A percentile compares a stretch with the other conserved stretches of the same genome.
Evolutionary conservation across 805 yeast species (phyloP).

Genomic region (Huiozyma naganishii): DNA sequence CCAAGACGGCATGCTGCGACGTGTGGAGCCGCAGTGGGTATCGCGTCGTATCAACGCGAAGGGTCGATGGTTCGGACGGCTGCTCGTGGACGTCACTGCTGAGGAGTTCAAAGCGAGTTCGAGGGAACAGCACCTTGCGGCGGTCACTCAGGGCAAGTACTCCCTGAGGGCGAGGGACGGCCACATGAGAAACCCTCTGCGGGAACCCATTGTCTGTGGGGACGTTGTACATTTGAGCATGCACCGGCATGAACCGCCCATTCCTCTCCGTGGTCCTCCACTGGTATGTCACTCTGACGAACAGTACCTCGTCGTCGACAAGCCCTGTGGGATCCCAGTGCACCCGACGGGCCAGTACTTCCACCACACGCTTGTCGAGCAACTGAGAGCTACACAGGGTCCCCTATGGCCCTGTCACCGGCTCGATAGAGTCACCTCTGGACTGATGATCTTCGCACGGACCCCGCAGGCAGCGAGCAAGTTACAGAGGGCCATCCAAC

Average conservation of each 20-base stretch:
- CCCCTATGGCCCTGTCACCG: conserved; percentile 75
- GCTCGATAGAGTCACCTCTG: conserved; percentile 83
- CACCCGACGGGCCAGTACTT: conserved; percentile 88
- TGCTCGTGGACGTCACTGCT: conserved; percentile 30
- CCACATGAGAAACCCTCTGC: conserved; percentile 4
- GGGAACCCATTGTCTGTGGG: conserved; percentile 13
- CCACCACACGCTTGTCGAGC: conserved; percentile 60
- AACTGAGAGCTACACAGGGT: conserved; percentile 34
- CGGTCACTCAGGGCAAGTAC: conserved; percentile 13
- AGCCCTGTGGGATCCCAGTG: conserved; percentile 88
- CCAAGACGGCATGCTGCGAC: conserved; percentile 21
- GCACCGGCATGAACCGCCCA: conserved; percentile 89
- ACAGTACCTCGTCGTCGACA: conserved; percentile 71
- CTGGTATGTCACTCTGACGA: conserved; percentile 59
- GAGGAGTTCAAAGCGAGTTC: conserved; percentile 28
- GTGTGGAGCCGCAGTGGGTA: conserved; percentile 33
- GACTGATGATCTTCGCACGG: conserved; percentile 53
- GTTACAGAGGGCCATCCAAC: conserved; percentile 44
- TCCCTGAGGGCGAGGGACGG: conserved; percentile 12
- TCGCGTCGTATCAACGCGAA: conserved; percentile 30
- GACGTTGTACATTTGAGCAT: conserved; percentile 23
- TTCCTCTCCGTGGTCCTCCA: conserved; percentile 27
- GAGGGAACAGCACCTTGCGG: conserved; percentile 7
- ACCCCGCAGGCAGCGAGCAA: conserved; percentile 44
- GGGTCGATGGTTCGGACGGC: conserved; percentile 35